Evolutionary conservation across 2,329 filamentous ascomycete species (phyloP).

Genomic region (Aspergillus brunneoviolaceus): DNA sequence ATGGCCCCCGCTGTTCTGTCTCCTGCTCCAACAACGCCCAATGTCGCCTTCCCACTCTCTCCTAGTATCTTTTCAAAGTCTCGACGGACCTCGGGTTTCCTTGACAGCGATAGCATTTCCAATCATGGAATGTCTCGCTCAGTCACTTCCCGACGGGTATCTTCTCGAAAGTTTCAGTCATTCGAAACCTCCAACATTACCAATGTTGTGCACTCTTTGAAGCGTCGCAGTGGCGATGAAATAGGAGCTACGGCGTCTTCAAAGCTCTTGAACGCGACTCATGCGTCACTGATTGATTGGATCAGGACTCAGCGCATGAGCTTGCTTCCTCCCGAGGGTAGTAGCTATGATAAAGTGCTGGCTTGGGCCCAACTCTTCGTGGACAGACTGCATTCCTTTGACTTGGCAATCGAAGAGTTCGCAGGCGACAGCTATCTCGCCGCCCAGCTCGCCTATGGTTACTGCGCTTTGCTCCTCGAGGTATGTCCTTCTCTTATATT

Average conservation of each 20-base stretch:
- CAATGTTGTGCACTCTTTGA: slow-evolving; percentile 15
- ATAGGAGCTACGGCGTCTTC: slow-evolving; percentile 13
- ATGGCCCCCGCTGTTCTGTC: slow-evolving; percentile 4
- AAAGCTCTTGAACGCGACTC: slow-evolving; percentile 10
- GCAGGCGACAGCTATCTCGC: slow-evolving; percentile 42
- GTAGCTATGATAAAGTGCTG: slow-evolving; percentile 44
- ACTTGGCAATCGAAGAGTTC: slow-evolving; percentile 37
- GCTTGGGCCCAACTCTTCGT: slow-evolving; percentile 42
- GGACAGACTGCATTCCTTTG: slow-evolving; percentile 39
- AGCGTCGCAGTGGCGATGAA: slow-evolving; percentile 16
- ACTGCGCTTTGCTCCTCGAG: slow-evolving; percentile 50
- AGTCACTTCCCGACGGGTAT: slow-evolving; percentile 8
- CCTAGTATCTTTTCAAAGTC: neutral
- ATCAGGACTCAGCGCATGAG: slow-evolving; percentile 41
- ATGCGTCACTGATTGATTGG: slow-evolving; percentile 32
- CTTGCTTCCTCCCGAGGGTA: slow-evolving; percentile 41
- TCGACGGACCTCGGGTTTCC: slow-evolving; percentile 7
- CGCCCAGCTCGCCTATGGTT: slow-evolving; percentile 51
- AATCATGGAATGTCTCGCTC: slow-evolving; percentile 13
- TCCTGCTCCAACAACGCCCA: neutral
- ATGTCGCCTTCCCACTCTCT: slow-evolving; percentile 7
- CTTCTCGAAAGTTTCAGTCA: slow-evolving; percentile 12
- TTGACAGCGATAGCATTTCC: slow-evolving; percentile 8
- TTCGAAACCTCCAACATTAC: slow-evolving; percentile 16
- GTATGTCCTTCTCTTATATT: slow-evolving; percentile 27